A percentile compares a stretch with the other conserved stretches of the same genome.
phyloP scores from a whole-genome alignment of 495 filamentous ascomycete genomes.

The Astrothelium macrocarpum region DNA sequence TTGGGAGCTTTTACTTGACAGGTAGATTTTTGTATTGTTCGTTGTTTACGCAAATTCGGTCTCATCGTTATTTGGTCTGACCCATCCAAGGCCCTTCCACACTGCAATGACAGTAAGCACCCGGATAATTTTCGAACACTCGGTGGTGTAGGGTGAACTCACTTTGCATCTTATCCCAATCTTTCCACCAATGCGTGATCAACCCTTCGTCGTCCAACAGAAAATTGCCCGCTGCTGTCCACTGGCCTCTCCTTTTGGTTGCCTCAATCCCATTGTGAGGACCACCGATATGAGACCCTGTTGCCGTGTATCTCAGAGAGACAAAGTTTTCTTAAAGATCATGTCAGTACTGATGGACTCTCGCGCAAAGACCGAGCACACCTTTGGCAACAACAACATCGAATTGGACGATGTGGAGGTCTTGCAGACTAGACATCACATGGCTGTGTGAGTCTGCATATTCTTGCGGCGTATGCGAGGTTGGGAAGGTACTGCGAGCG shows the following conservation, averaged over 20 bases:
- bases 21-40: background rate
- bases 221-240: background rate
- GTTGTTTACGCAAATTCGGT: background rate
- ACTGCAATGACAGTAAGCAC: background rate
- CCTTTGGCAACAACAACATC: constrained; percentile 1
- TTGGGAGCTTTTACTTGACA: too few relatives aligned
- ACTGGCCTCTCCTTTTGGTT: background rate
- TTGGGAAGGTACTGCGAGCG: constrained; percentile 1
- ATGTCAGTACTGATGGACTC: background rate
- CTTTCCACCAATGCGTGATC: constrained; percentile 1
- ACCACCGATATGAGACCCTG: background rate
- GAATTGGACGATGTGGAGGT: constrained; percentile 1
- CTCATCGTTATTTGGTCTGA: constrained; percentile 1
- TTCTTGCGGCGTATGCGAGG: background rate
- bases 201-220: background rate
- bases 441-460: constrained; percentile 2
- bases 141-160: too few relatives aligned
- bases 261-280: constrained; percentile 2
- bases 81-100: constrained; percentile 1
- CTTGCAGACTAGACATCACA: constrained; percentile 1
- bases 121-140: too few relatives aligned
- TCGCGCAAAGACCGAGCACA: background rate
- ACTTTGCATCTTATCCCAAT: constrained; percentile 6
- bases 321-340: background rate
- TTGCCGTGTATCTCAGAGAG: background rate